These are phyloP conservation scores for Leucosporidium yakuticum DNA, from an alignment of 768 basidiomycete species.

Conservation along the genomic window DNA sequence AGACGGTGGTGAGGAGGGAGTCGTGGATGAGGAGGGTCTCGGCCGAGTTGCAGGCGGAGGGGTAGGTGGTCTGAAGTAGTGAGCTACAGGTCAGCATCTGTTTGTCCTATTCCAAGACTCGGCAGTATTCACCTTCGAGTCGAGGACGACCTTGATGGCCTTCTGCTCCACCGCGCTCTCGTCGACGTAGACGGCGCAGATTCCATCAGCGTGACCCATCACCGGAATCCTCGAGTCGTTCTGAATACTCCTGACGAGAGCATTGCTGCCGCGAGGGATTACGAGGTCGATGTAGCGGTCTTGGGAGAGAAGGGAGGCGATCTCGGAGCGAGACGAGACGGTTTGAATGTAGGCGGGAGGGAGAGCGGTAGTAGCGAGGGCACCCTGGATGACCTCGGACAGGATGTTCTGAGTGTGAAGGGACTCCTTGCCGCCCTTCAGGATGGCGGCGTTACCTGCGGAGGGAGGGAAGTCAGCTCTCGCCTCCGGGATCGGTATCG, in stretches of 20 bases:
- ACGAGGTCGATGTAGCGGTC: conserved; percentile 94
- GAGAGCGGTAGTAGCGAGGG: conserved; percentile 64
- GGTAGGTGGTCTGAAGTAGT: conserved; percentile 79
- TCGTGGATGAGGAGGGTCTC: conserved; percentile 86
- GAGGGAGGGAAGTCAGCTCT: conserved; percentile 7
- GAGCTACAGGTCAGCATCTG: background rate
- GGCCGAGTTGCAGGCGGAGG: conserved; percentile 88
- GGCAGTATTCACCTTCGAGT: conserved; percentile 70
- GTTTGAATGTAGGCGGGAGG: conserved; percentile 80
- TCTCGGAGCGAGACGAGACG: conserved; percentile 84
- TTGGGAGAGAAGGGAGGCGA: conserved; percentile 73
- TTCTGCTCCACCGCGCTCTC: conserved; percentile 70
- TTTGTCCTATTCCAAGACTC: background rate
- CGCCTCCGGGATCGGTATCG: background rate
- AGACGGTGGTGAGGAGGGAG: conserved; percentile 62
- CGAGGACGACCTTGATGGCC: conserved; percentile 72
- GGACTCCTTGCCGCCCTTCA: conserved; percentile 97
- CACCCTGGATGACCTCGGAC: conserved; percentile 69
- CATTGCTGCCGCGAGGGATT: conserved; percentile 90
- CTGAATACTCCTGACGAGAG: conserved; percentile 80
- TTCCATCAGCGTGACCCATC: conserved; percentile 97
- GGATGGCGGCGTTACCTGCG: conserved; percentile 87
- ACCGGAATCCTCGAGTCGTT: conserved; percentile 87
- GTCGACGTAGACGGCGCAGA: conserved; percentile 86
- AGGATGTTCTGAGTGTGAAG: conserved; percentile 69